These are phyloP conservation scores for Trichoderma virens DNA, from an alignment of 495 filamentous ascomycete species.

Conservation along the genomic window DNA sequence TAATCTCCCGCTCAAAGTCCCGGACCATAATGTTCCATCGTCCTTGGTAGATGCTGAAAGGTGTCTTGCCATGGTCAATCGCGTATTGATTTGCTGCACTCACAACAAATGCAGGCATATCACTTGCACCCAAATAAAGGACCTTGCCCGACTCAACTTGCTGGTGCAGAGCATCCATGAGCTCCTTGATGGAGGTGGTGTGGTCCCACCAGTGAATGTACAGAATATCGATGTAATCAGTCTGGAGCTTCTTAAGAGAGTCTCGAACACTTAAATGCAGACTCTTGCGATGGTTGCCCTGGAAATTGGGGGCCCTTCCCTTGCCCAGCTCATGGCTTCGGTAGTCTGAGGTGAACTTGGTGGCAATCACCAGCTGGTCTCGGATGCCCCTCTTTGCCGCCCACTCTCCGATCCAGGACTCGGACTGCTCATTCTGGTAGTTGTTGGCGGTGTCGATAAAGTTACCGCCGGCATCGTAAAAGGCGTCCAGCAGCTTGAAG, in stretches of 20 bases:
- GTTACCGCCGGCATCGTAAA: conserved; percentile 51
- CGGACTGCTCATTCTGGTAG: conserved; percentile 56
- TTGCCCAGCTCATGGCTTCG: conserved; percentile 15
- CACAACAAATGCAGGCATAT: conserved; percentile 59
- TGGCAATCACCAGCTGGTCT: conserved; percentile 57
- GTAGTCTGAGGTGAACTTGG: conserved; percentile 47
- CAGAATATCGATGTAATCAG: conserved; percentile 56
- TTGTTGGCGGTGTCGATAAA: conserved; percentile 61
- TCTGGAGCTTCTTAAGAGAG: conserved; percentile 54
- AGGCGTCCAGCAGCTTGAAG: conserved; percentile 50
- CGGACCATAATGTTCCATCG: conserved; percentile 47
- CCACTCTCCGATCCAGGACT: conserved; percentile 64
- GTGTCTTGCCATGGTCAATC: conserved; percentile 50
- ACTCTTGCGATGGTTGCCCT: conserved; percentile 48
- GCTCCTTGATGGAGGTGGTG: conserved; percentile 50
- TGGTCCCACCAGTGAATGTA: conserved; percentile 60
- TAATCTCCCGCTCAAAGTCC: conserved; percentile 50
- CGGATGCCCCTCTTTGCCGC: conserved; percentile 43
- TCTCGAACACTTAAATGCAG: conserved; percentile 47
- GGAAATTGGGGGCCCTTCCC: conserved; percentile 33
- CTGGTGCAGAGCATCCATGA: conserved; percentile 53
- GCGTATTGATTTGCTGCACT: conserved; percentile 52
- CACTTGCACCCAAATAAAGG: conserved; percentile 55
- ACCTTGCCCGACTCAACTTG: conserved; percentile 53
- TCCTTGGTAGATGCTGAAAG: conserved; percentile 60